Evolutionary conservation across 129 eudicot genomes (phyloP).

Genomic region (Scalesia atractyloides): DNA sequence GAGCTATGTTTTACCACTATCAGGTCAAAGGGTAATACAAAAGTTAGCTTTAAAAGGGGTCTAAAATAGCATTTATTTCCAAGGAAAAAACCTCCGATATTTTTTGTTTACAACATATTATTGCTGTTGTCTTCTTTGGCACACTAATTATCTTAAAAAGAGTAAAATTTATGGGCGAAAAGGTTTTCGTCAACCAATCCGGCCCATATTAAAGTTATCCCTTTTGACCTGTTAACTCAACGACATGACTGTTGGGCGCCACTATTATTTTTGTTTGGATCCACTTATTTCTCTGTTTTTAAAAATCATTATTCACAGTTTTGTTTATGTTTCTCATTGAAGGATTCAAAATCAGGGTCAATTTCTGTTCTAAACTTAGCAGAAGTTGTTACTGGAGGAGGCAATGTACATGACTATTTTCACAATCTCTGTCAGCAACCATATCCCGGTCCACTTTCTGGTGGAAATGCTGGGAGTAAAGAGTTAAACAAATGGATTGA

Average conservation of each 20-base stretch:
- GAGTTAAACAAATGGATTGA: slow-evolving; percentile 65
- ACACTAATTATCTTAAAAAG: neutral
- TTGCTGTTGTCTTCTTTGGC: too few relatives aligned
- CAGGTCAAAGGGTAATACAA: neutral
- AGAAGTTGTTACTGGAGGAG: slow-evolving; percentile 56
- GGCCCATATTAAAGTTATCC: neutral
- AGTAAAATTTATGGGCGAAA: neutral
- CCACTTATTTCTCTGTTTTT: slow-evolving; percentile 11
- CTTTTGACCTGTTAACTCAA: neutral
- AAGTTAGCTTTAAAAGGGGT: neutral
- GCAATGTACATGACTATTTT: slow-evolving; percentile 29
- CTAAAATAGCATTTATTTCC: too few relatives aligned
- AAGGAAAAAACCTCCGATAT: too few relatives aligned
- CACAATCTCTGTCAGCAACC: slow-evolving; percentile 36
- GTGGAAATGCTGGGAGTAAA: slow-evolving; percentile 40
- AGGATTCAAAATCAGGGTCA: slow-evolving; percentile 63
- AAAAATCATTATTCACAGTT: neutral
- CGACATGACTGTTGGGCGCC: neutral
- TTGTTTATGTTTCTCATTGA: slow-evolving; percentile 26
- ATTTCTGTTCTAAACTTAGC: slow-evolving; percentile 68
- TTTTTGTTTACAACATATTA: too few relatives aligned
- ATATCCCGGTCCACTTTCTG: slow-evolving; percentile 35
- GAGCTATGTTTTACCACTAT: neutral
- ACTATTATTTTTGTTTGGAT: neutral
- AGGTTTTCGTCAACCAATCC: neutral